Conservation (phyloP, 768 basidiomycete species). For the Kwoniella botswanensis region DNA sequence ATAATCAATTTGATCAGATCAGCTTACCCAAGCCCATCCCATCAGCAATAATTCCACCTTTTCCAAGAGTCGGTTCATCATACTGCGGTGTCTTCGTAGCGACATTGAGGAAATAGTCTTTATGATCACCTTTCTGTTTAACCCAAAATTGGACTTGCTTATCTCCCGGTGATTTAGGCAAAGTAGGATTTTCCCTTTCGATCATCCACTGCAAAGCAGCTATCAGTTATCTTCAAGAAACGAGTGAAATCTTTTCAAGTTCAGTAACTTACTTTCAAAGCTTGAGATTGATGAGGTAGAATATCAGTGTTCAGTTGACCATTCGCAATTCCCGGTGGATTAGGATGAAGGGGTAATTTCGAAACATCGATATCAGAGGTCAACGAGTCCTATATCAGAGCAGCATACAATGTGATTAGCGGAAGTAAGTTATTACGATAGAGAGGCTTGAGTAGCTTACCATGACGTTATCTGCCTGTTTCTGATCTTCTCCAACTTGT, state of each 20-base stretch:
- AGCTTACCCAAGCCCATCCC: slow-evolving; percentile 75
- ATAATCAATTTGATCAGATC: neutral
- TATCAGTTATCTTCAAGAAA: neutral
- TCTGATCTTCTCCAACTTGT: slow-evolving; percentile 76
- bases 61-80: slow-evolving; percentile 68
- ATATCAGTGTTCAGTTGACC: slow-evolving; percentile 75
- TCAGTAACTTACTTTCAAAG: slow-evolving; percentile 35
- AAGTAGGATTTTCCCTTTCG: slow-evolving; percentile 73
- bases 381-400: slow-evolving; percentile 42
- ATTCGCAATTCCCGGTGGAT: slow-evolving; percentile 71
- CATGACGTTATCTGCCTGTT: slow-evolving; percentile 63
- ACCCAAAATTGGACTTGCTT: slow-evolving; percentile 88
- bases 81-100: slow-evolving; percentile 79
- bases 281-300: slow-evolving; percentile 72
- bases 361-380: slow-evolving; percentile 66
- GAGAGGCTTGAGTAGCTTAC: slow-evolving; percentile 26
- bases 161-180: slow-evolving; percentile 72
- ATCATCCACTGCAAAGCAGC: slow-evolving; percentile 70
- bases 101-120: slow-evolving; percentile 74
- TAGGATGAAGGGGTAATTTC: slow-evolving; percentile 71
- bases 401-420: slow-evolving; percentile 53
- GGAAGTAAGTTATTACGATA: neutral
- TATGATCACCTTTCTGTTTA: slow-evolving; percentile 58
- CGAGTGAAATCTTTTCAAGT: neutral
- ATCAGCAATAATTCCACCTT: slow-evolving; percentile 87